Evolutionary conservation across 768 basidiomycete genomes (phyloP).

Genomic region (Nevesoporus exiguus): DNA sequence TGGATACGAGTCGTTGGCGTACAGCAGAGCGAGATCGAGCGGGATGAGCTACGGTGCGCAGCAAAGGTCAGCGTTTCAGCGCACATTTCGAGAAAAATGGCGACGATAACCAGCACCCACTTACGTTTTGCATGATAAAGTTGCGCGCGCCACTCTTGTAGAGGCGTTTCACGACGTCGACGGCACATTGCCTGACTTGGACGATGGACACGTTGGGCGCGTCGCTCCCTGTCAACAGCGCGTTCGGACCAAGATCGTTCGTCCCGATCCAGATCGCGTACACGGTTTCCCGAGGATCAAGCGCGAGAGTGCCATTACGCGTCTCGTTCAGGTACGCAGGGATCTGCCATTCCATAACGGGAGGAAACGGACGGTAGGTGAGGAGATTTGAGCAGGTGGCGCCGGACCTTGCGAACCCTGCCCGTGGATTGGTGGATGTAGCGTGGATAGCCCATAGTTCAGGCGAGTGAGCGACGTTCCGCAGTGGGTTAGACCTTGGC

Average conservation of each 20-base stretch:
- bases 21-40: conserved; percentile 47
- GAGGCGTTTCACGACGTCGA: conserved; percentile 56
- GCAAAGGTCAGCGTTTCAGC: background rate
- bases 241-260: conserved; percentile 56
- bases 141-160: conserved; percentile 61
- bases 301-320: conserved; percentile 38
- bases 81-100: background rate
- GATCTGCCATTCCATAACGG: conserved; percentile 46
- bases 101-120: conserved; percentile 15
- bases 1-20: conserved; percentile 45
- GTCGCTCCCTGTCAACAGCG: conserved; percentile 51
- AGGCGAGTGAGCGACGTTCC: background rate
- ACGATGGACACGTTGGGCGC: conserved; percentile 49
- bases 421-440: background rate
- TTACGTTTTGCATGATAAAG: conserved; percentile 66
- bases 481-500: background rate
- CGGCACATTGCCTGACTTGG: conserved; percentile 52
- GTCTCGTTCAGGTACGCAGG: conserved; percentile 47
- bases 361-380: conserved; percentile 55
- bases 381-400: conserved; percentile 65
- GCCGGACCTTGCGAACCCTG: conserved; percentile 52
- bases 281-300: conserved; percentile 43
- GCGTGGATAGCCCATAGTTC: no score
- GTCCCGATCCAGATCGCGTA: conserved; percentile 71
- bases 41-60: conserved; percentile 51